Percentiles rank a stretch among this genome's conserved stretches.
Evolutionary conservation across 2,329 filamentous ascomycete genomes (phyloP).

Genomic region (Lasiodiplodia hormozganensis): DNA sequence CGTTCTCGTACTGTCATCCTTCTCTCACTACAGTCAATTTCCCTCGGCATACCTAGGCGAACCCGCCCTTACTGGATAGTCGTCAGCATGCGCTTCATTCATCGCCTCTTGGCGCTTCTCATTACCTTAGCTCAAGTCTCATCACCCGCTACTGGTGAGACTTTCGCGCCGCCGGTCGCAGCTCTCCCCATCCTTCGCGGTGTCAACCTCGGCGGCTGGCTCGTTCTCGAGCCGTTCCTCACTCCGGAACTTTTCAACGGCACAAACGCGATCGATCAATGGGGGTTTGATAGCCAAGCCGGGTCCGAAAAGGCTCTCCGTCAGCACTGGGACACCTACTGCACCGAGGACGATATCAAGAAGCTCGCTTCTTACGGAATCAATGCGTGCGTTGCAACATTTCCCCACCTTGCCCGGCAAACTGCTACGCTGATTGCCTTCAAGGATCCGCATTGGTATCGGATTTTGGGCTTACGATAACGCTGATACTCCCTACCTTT

Average conservation of each 20-base stretch:
- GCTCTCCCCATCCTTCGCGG: conserved; percentile 34
- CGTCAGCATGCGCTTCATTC: not conserved
- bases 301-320: conserved; percentile 42
- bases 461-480: conserved; percentile 61
- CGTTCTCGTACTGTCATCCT: not conserved
- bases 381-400: conserved; percentile 37
- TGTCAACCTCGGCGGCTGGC: conserved; percentile 48
- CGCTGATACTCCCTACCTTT: conserved; percentile 53
- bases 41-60: not conserved
- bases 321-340: conserved; percentile 46
- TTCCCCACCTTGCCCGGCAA: not conserved
- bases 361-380: conserved; percentile 47
- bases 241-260: conserved; percentile 43
- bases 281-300: conserved; percentile 44
- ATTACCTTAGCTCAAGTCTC: not conserved
- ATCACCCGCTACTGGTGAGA: not conserved
- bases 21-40: not conserved
- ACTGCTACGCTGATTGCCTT: conserved; percentile 1
- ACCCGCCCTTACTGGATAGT: not conserved
- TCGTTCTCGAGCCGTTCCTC: conserved; percentile 49
- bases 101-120: not conserved
- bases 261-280: conserved; percentile 46
- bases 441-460: conserved; percentile 56
- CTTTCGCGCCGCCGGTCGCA: not conserved
- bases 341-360: conserved; percentile 52